Evolutionary conservation across 164 flowering plant species (phyloP).

Genomic region (Chimonanthus salicifolius): DNA sequence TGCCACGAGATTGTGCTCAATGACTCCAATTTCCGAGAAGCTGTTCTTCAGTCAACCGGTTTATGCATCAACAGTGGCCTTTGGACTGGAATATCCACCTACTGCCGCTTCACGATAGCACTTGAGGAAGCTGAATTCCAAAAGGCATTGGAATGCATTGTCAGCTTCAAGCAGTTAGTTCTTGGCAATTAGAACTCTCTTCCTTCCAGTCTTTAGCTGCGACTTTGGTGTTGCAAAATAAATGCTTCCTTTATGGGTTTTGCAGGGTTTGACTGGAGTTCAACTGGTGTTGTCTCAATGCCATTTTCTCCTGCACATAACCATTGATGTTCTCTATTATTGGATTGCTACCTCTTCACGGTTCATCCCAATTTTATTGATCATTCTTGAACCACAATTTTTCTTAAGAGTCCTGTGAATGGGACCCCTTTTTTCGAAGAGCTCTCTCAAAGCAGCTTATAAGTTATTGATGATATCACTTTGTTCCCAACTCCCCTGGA

Average conservation of each 20-base stretch:
- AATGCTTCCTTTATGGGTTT: neutral
- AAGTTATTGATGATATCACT: too few relatives aligned
- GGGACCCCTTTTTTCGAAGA: too few relatives aligned
- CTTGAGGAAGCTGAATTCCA: conserved; percentile 72
- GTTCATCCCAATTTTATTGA: neutral
- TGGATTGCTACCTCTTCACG: neutral
- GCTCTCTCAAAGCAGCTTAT: too few relatives aligned
- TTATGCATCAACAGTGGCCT: conserved; percentile 78
- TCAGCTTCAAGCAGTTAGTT: conserved; percentile 37
- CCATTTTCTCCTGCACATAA: neutral
- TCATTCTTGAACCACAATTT: neutral
- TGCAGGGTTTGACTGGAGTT: neutral
- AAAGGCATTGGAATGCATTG: conserved; percentile 64
- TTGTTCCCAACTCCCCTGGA: too few relatives aligned
- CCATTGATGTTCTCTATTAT: neutral
- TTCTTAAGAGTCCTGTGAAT: neutral
- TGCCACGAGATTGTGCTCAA: conserved; percentile 38
- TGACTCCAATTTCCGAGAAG: conserved; percentile 72
- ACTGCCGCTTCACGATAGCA: conserved; percentile 81
- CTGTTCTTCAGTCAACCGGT: conserved; percentile 62
- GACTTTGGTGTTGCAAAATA: conserved; percentile 21
- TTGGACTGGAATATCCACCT: conserved; percentile 90
- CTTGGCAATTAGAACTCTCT: conserved; percentile 16
- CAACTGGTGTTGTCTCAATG: neutral
- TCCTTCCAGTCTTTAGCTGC: neutral